phyloP scores from a whole-genome alignment of 306 rosid species.

The Castanospermum australe region DNA sequence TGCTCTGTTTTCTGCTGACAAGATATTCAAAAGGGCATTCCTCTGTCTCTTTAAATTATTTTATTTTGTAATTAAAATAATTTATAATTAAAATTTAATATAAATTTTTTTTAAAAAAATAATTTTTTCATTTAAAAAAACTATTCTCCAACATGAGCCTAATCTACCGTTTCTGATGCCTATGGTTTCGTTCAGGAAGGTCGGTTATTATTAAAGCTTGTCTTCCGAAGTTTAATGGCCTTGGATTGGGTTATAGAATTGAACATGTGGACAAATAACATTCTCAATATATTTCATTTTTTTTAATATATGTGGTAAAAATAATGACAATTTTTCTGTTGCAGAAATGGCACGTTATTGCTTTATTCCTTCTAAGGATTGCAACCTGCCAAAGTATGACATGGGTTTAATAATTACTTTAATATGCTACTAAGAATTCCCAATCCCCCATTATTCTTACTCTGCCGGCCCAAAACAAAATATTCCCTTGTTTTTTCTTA shows the following conservation, averaged over 20 bases:
- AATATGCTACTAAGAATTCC: background rate
- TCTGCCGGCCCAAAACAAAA: conserved; percentile 5
- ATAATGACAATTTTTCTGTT: background rate
- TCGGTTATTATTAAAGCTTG: conserved; percentile 22
- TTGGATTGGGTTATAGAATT: conserved; percentile 13
- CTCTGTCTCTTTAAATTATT: background rate
- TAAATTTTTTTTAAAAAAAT: too few species aligned
- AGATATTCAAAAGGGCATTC: background rate
- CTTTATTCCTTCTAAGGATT: conserved; percentile 27
- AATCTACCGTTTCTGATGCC: conserved; percentile 28
- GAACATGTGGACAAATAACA: background rate
- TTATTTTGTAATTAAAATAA: too few species aligned
- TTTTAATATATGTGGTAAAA: background rate
- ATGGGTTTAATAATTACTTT: background rate
- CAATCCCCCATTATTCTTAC: background rate
- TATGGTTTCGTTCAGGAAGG: conserved; percentile 23
- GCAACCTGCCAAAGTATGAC: conserved; percentile 21
- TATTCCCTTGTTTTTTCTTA: too few species aligned
- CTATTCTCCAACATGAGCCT: conserved; percentile 32
- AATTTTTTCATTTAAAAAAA: too few species aligned
- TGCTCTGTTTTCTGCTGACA: background rate
- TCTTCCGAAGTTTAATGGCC: conserved; percentile 23
- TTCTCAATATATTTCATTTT: background rate
- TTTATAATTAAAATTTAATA: too few species aligned
- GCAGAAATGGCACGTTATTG: conserved; percentile 25